Evolutionary conservation across 129 eudicot genomes (phyloP), one percentile per base, ranked within the genome.

Genomic region (Flaveria ramosissima): DNA sequence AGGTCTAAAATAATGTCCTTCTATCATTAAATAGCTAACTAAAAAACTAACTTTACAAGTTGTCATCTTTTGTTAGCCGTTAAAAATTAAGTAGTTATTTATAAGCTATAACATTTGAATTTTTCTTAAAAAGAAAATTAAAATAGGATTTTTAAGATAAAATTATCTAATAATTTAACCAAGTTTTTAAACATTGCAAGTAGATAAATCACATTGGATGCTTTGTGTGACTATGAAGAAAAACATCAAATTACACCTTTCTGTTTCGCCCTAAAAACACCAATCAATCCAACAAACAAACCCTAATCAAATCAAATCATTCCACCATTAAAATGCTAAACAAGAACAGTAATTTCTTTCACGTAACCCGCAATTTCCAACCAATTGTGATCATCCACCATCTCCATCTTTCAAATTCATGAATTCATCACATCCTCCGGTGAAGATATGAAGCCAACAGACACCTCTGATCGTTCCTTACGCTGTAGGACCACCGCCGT

Each of bases 401-500:
- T 27, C 52, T 8, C 59, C 30, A 15, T 15, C 32, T 75, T 45
- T 9, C 27, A 48, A 46, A 57, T 70, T 46, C 13, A 24, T 70
- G 39, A 60, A 30, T 21, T 60, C 75, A 4, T 52, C 9, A 30
- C 3, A 32, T 65, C 51, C 30, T 51, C 24, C 17, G 1, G 9
- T n/a, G 46, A 7, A 71, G 26, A 71, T 8, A 71, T 52, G 65
- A 71, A 51, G 27, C 16, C 75, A 17, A 11, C 53, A 3, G 55
- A 19, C 55, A 50, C 48, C 47, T 11, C 81, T 23, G 74, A 80
- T n/a, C 41, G 7, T 36, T 6, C 76, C 48, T 78, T 84, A 47
- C 42, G 73, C 20, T 45, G 39, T 19, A 77, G 76, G 70, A 55
- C 51, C 21, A 68, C 81, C 57, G 63, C 70, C 70, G 48, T 17